Base-by-base conservation (phyloP, 129 eudicot genomes). In the Kitagawia praeruptora region DNA sequence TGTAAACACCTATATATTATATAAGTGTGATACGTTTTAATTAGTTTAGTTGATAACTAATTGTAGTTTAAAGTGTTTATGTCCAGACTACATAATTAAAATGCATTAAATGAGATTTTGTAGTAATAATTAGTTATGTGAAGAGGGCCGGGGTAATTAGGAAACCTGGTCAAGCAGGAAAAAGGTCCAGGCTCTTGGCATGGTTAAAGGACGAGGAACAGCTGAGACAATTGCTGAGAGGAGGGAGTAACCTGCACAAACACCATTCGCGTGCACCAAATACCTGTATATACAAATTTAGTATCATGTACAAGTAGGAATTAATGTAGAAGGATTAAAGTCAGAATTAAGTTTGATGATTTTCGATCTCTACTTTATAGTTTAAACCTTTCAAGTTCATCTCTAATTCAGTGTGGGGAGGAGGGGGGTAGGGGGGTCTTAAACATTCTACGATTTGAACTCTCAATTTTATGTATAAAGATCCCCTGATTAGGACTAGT, bases 191-290 rank as follows among this genome's bases (percentile, higher is more conserved):
- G 97, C 98, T 80, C 96, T 84, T 48, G 88, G 70, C 96, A 90
- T 88, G 80, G 98, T 88, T 40, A 90, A 86, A 14, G 98, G 96
- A 39, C 97, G 96, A 67, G 93, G 93, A 13, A 94, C 85, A 0
- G 97, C 96, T 6, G 93, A 86, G 45, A 88, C 87, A 34, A 93
- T 87, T 44, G 98, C 97, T 53, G 97, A 84, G 5, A 94, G 89
- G 51, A 94, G 88, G 31, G 98, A 94, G 79, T 94, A 94, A 75
- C 97, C 98, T 28, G 98, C 98, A 83, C 97, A 94, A 70, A 94
- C 80, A 12, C 98, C 97, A 80, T 93, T 92, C 3, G 94, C 98
- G 81, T 94, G 93, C 63, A 94, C 96, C 75, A 94, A 85, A 81
- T 90, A 94, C 87, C 98, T 93, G 82, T 70, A 76, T 45, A 10